These are phyloP conservation scores for Daldinia grandis DNA, from an alignment of 495 filamentous ascomycete species.

Conservation along the genomic window DNA sequence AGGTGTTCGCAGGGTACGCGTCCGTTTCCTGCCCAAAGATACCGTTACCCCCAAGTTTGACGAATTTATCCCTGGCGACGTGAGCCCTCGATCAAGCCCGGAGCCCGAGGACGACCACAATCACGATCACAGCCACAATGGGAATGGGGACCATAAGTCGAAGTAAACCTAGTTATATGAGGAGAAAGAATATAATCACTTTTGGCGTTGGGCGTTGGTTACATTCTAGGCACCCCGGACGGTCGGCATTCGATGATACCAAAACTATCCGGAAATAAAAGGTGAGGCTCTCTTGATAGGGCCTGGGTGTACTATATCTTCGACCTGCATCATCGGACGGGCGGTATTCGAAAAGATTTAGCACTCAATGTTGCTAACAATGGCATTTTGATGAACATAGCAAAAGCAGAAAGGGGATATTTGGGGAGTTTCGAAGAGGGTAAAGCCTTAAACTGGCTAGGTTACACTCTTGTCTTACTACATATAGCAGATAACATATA, in stretches of 20 bases:
- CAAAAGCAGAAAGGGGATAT: conserved; percentile 1
- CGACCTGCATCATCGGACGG: conserved; percentile 8
- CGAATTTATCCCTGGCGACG: conserved; percentile 78
- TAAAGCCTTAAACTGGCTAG: not conserved
- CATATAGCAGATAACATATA: conserved; percentile 3
- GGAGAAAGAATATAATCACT: conserved; percentile 12
- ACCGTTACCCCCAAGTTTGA: conserved; percentile 66
- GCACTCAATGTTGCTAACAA: conserved; percentile 5
- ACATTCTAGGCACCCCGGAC: conserved; percentile 13
- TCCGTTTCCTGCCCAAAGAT: conserved; percentile 81
- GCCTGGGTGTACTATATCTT: conserved; percentile 38
- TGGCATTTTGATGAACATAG: conserved; percentile 3
- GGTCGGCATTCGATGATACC: conserved; percentile 36
- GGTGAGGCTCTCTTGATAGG: conserved; percentile 18
- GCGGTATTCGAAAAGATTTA: conserved; percentile 10
- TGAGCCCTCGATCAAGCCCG: conserved; percentile 67
- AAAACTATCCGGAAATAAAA: conserved; percentile 21
- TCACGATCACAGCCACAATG: conserved; percentile 54
- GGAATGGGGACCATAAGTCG: conserved; percentile 43
- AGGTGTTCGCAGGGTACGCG: conserved; percentile 79
- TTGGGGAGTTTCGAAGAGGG: not conserved
- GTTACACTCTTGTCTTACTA: not conserved
- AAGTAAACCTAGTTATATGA: conserved; percentile 37
- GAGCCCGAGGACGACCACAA: conserved; percentile 70
- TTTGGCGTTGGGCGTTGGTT: conserved; percentile 45